Evolutionary conservation across 768 basidiomycete genomes (phyloP).

Genomic region (Phanerochaete sordida): DNA sequence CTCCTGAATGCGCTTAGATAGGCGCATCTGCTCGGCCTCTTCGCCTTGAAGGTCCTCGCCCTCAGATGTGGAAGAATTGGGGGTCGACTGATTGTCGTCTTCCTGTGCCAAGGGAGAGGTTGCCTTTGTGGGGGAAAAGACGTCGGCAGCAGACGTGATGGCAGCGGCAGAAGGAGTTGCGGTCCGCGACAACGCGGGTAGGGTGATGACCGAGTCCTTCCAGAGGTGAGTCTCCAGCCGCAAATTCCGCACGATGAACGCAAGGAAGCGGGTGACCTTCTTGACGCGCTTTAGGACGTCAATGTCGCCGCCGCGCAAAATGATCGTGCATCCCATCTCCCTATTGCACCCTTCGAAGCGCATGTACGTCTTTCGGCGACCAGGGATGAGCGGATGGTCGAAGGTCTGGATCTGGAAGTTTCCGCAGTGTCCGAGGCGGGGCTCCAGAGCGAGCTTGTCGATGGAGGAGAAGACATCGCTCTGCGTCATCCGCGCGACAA

Average conservation of each 20-base stretch:
- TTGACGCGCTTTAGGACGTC: slow-evolving; percentile 83
- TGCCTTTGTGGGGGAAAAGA: neutral
- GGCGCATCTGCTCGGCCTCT: slow-evolving; percentile 63
- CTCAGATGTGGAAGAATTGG: neutral
- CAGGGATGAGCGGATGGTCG: slow-evolving; percentile 93
- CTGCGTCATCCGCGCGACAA: slow-evolving; percentile 91
- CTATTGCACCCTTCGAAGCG: slow-evolving; percentile 94
- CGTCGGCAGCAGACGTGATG: neutral
- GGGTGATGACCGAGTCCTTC: slow-evolving; percentile 81
- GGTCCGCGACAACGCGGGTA: slow-evolving; percentile 62
- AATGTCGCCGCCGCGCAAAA: slow-evolving; percentile 83
- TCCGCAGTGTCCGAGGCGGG: slow-evolving; percentile 83
- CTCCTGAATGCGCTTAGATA: slow-evolving; percentile 76
- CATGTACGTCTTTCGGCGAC: slow-evolving; percentile 93
- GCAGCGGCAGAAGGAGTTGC: slow-evolving; percentile 50
- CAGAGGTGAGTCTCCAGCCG: slow-evolving; percentile 93
- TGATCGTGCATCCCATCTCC: slow-evolving; percentile 93
- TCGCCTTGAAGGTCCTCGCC: slow-evolving; percentile 53
- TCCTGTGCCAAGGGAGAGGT: neutral
- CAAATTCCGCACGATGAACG: slow-evolving; percentile 88
- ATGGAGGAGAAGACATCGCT: slow-evolving; percentile 94
- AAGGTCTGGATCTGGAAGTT: slow-evolving; percentile 89
- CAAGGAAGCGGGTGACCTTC: slow-evolving; percentile 88
- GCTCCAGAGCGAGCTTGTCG: slow-evolving; percentile 88
- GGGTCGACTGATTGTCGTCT: neutral